phyloP scores from a whole-genome alignment of 1,284 basidiomycete genomes.

The Macrocystidia cucumis region DNA sequence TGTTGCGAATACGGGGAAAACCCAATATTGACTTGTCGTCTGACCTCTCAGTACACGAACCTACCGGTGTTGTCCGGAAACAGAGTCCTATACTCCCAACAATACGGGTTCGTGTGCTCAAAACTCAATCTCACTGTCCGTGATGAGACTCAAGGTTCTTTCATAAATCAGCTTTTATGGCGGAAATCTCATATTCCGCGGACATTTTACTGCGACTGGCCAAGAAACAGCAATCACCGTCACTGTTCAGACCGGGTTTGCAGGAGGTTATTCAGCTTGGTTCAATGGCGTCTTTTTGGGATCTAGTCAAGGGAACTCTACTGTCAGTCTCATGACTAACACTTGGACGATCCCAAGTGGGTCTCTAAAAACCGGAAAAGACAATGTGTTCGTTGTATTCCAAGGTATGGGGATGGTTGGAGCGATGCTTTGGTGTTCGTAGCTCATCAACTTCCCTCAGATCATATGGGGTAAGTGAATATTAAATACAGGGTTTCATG shows the following conservation, averaged over 20 bases:
- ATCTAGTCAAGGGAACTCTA: slow-evolving; percentile 33
- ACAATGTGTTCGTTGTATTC: slow-evolving; percentile 41
- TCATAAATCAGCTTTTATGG: slow-evolving; percentile 40
- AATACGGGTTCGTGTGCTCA: slow-evolving; percentile 40
- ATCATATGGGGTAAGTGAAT: slow-evolving; percentile 36
- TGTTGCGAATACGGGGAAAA: too few species aligned
- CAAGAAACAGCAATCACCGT: slow-evolving; percentile 33
- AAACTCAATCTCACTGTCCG: too few species aligned
- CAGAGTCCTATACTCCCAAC: slow-evolving; percentile 39
- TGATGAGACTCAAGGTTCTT: too few species aligned
- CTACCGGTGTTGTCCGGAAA: slow-evolving; percentile 32
- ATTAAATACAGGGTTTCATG: not conserved
- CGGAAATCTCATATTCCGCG: slow-evolving; percentile 42
- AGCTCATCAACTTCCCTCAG: slow-evolving; percentile 16
- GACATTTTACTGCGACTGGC: slow-evolving; percentile 31
- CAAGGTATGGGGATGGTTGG: slow-evolving; percentile 31
- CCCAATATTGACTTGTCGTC: too few species aligned
- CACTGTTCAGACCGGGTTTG: slow-evolving; percentile 40
- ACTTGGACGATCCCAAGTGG: slow-evolving; percentile 30
- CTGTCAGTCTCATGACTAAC: slow-evolving; percentile 31
- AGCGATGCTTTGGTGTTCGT: not conserved
- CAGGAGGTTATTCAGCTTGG: slow-evolving; percentile 43
- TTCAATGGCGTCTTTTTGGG: slow-evolving; percentile 44
- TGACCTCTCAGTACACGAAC: slow-evolving; percentile 44
- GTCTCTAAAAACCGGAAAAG: slow-evolving; percentile 24